phyloP scores from a whole-genome alignment of 2,329 filamentous ascomycete genomes.

The Pyricularia sp. region DNA sequence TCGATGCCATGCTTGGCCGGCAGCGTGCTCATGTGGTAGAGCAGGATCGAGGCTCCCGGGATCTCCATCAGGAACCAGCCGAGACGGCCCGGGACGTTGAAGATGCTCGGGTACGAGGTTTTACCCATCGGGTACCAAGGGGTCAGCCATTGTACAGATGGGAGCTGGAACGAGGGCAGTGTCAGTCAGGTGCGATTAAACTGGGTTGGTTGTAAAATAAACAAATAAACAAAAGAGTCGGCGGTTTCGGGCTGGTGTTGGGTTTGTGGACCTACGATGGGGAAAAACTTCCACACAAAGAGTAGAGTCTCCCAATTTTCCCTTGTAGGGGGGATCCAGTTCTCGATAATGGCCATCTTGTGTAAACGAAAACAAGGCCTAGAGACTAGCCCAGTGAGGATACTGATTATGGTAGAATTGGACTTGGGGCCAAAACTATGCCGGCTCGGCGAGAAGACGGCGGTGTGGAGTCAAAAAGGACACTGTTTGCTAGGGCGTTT shows the following conservation, averaged over 20 bases:
- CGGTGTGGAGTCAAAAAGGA: background rate
- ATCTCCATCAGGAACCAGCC: slow-evolving; percentile 87
- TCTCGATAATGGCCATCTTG: slow-evolving; percentile 37
- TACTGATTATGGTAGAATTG: background rate
- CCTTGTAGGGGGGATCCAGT: slow-evolving; percentile 48
- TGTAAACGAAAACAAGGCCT: background rate
- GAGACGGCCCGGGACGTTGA: slow-evolving; percentile 83
- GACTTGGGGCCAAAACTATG: background rate
- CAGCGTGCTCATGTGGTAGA: slow-evolving; percentile 70
- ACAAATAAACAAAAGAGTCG: no score
- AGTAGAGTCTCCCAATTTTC: slow-evolving; percentile 48
- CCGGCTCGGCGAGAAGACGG: background rate
- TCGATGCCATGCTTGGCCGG: slow-evolving; percentile 47
- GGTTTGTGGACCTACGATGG: slow-evolving; percentile 32
- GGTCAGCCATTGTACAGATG: slow-evolving; percentile 64
- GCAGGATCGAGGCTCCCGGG: slow-evolving; percentile 64
- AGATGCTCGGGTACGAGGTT: slow-evolving; percentile 61
- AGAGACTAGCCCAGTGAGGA: background rate
- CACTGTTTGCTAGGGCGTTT: no score
- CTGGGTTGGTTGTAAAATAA: no score
- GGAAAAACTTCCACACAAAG: slow-evolving; percentile 44
- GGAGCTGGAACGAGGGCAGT: slow-evolving; percentile 40
- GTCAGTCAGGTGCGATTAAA: background rate
- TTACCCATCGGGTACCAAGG: slow-evolving; percentile 89
- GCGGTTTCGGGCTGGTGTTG: no score